Percentiles rank a stretch among this genome's conserved stretches.
Conservation (phyloP, 106 monocot species). For the Acorus gramineus region DNA sequence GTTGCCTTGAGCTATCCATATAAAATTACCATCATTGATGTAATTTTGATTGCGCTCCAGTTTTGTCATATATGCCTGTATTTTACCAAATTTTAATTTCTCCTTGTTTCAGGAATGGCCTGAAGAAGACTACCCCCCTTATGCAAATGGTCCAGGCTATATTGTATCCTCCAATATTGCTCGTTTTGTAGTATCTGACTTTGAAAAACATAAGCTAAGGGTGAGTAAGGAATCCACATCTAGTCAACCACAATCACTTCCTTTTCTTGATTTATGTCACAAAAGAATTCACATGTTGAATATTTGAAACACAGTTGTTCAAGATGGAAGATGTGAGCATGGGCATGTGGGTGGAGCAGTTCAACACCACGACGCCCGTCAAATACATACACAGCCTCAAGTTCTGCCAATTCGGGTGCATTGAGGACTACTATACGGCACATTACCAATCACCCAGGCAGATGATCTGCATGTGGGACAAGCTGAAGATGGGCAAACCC, state of each 20-base stretch:
- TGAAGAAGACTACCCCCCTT: constrained; percentile 92
- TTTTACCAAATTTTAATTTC: neutral
- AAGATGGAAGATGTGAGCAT: constrained; percentile 99
- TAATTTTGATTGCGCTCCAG: too few relatives aligned
- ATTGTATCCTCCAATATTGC: constrained; percentile 89
- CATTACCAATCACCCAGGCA: constrained; percentile 94
- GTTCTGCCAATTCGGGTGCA: constrained; percentile 95
- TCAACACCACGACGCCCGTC: constrained; percentile 62
- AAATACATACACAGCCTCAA: constrained; percentile 63
- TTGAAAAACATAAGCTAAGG: constrained; percentile 66
- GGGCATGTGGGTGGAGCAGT: constrained; percentile 98
- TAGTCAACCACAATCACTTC: too few relatives aligned
- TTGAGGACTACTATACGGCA: constrained; percentile 79
- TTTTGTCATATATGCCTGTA: neutral
- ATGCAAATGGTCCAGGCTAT: constrained; percentile 99
- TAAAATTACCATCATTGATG: too few relatives aligned
- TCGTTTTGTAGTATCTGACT: constrained; percentile 63
- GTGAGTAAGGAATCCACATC: constrained; percentile 25
- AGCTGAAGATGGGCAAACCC: constrained; percentile 49
- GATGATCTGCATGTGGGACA: constrained; percentile 98
- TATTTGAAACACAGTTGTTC: constrained; percentile 49
- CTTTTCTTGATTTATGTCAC: too few relatives aligned
- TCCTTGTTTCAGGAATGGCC: constrained; percentile 85
- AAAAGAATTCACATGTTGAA: too few relatives aligned
- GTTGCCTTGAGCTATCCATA: too few relatives aligned